Conservation (phyloP, 257 asterid species). For the Solanum sejunctum region DNA sequence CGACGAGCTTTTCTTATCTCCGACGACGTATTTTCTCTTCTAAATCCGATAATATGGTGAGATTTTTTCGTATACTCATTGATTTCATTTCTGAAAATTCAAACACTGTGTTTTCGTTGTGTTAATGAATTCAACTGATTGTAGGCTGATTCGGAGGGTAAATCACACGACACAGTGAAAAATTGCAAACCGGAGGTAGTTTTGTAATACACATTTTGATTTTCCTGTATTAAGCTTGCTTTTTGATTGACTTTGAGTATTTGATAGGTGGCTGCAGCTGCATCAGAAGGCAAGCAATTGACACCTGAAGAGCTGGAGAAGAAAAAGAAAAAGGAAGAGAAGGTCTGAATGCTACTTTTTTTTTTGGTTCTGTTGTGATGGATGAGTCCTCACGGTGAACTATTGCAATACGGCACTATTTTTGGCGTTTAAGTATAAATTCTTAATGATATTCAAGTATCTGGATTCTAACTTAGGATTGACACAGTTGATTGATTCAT, state of each 20-base stretch:
- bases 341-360: slow-evolving; percentile 25
- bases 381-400: neutral
- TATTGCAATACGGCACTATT: neutral
- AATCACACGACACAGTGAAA: neutral
- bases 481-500: neutral
- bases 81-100: neutral
- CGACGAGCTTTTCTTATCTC: neutral
- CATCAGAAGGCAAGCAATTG: slow-evolving; percentile 34
- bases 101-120: neutral
- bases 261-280: slow-evolving; percentile 6
- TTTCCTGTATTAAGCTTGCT: neutral
- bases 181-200: neutral
- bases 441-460: neutral
- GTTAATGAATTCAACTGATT: neutral
- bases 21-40: neutral
- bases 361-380: neutral
- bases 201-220: neutral
- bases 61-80: neutral
- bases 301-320: slow-evolving; percentile 71
- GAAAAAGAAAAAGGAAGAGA: slow-evolving; percentile 93
- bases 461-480: neutral
- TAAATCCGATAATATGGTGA: neutral
- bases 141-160: neutral
- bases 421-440: neutral
- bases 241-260: neutral